These are phyloP conservation scores for Biancaea sappan DNA, from an alignment of 306 rosid species.

Conservation along the genomic window DNA sequence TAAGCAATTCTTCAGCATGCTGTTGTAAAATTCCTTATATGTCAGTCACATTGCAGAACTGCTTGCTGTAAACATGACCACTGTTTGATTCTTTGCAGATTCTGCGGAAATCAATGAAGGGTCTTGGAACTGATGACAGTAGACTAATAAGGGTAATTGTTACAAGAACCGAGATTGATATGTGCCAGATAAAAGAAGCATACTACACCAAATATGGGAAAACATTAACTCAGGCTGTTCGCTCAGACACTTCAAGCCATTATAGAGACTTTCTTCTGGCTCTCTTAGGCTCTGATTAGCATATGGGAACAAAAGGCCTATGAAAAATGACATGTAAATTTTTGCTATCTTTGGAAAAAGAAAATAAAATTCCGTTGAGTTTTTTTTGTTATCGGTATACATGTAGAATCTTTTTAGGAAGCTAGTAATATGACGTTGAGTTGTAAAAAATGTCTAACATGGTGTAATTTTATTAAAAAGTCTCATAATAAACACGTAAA, in stretches of 20 bases:
- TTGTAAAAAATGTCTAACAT: not conserved
- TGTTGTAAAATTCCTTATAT: not conserved
- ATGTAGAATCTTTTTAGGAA: not conserved
- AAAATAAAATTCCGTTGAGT: too few relatives aligned
- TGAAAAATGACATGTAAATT: not conserved
- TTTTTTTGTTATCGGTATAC: too few relatives aligned
- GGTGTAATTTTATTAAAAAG: too few relatives aligned
- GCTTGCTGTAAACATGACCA: not conserved
- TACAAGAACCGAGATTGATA: slow-evolving; percentile 75
- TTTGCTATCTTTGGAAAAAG: not conserved
- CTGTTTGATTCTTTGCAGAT: slow-evolving; percentile 37
- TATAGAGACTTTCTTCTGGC: slow-evolving; percentile 65
- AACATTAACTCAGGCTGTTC: slow-evolving; percentile 63
- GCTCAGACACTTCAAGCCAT: slow-evolving; percentile 76
- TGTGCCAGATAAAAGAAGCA: slow-evolving; percentile 65
- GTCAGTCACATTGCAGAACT: not conserved
- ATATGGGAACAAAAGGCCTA: slow-evolving; percentile 8
- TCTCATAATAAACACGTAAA: too few relatives aligned
- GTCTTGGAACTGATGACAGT: slow-evolving; percentile 72
- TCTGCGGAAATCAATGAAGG: slow-evolving; percentile 70
- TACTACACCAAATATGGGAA: slow-evolving; percentile 55
- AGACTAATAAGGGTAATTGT: slow-evolving; percentile 62
- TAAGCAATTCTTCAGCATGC: not conserved
- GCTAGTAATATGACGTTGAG: not conserved
- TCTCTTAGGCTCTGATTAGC: slow-evolving; percentile 59